These are phyloP conservation scores for Omphalea diandra DNA, from an alignment of 441 rosid genomes.

Conservation along the genomic window DNA sequence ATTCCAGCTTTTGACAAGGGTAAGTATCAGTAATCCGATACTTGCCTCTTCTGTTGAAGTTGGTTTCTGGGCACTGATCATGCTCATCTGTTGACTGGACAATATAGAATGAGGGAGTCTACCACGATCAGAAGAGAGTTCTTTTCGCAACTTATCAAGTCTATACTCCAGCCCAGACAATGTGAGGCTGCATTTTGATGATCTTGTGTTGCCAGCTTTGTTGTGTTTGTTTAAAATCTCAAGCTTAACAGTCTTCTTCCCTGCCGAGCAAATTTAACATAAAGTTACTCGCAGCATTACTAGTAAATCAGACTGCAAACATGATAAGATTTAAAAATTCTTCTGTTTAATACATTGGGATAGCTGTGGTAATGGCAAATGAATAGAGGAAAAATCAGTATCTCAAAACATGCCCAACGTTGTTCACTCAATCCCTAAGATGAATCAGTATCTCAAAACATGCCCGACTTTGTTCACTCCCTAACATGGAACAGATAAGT, in stretches of 20 bases:
- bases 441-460: neutral
- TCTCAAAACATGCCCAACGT: neutral
- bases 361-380: neutral
- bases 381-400: neutral
- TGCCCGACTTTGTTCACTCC: neutral
- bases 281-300: neutral
- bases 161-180: slow-evolving; percentile 59
- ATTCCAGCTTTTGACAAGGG: neutral
- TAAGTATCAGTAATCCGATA: neutral
- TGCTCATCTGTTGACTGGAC: slow-evolving; percentile 73
- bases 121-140: slow-evolving; percentile 60
- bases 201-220: slow-evolving; percentile 31
- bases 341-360: neutral
- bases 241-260: slow-evolving; percentile 63
- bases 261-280: slow-evolving; percentile 31
- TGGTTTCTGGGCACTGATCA: slow-evolving; percentile 60
- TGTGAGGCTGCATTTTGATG: slow-evolving; percentile 40
- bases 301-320: neutral
- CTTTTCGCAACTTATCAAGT: slow-evolving; percentile 82
- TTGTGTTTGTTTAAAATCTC: slow-evolving; percentile 51
- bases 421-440: neutral
- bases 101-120: slow-evolving; percentile 85
- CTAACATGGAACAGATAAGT: neutral
- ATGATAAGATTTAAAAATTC: slow-evolving; percentile 2
- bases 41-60: slow-evolving; percentile 61